phyloP scores from a whole-genome alignment of 139 green algal species.

The Auxenochlorella protothecoides region DNA sequence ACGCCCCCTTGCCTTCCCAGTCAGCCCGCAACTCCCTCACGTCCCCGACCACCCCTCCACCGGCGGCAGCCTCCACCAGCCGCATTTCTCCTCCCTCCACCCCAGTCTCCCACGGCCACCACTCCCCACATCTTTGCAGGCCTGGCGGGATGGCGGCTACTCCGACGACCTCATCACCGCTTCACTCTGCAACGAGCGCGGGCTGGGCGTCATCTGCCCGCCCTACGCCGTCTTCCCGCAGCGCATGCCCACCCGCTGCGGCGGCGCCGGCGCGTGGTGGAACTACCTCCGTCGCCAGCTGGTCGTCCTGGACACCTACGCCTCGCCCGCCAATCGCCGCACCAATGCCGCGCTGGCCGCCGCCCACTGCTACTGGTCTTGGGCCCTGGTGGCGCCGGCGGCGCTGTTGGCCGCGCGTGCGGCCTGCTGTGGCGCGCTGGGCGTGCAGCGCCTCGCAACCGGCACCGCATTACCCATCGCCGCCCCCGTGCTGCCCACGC shows the following conservation, averaged over 20 bases:
- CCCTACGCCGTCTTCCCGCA: conserved; percentile 64
- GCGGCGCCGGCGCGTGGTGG: conserved; percentile 42
- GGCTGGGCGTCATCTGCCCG: conserved; percentile 51
- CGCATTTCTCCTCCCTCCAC: too few species aligned
- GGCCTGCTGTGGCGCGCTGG: conserved; percentile 8
- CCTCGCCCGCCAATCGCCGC: conserved; percentile 30
- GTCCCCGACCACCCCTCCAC: too few species aligned
- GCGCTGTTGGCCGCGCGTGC: not conserved
- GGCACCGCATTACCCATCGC: not conserved
- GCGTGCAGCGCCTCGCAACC: not conserved
- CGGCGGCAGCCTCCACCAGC: too few species aligned
- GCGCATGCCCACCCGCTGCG: conserved; percentile 6
- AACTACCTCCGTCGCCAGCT: conserved; percentile 91
- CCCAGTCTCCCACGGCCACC: not conserved
- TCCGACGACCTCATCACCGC: conserved; percentile 84
- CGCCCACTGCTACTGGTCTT: conserved; percentile 49
- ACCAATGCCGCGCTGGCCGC: conserved; percentile 62
- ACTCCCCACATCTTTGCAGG: conserved; percentile 13
- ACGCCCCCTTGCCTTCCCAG: too few species aligned
- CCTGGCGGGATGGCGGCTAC: conserved; percentile 71
- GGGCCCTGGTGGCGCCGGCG: conserved; percentile 37
- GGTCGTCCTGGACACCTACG: conserved; percentile 86
- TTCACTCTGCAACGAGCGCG: conserved; percentile 36
- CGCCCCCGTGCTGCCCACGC: not conserved
- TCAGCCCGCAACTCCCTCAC: too few species aligned